Base-by-base conservation (phyloP, 306 rosid species). In the Geum urbanum region DNA sequence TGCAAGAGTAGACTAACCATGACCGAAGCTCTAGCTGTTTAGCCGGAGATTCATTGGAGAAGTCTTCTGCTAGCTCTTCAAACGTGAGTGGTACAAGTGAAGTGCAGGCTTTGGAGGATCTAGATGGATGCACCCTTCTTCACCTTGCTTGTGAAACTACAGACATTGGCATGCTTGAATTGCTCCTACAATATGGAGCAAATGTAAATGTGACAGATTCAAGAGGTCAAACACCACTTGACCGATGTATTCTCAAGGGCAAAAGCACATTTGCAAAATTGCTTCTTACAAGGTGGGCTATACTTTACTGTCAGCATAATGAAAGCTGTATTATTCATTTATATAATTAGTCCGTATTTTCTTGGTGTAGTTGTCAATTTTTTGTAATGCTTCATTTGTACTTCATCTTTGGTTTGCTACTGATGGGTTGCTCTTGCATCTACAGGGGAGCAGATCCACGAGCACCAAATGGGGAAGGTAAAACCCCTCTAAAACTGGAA, bases 111-210 rank as follows among this genome's bases (percentile, higher is more conserved):
- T 10, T 83, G 77, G 89, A 83, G 74, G 88, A 91, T 79, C 83
- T 84, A 37, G 89, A 89, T 40, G 96, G 97, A 51, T 86, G 87
- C 84, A 80, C 95, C 63, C 88, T 95, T 63, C 96, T 95, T 71
- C 99, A 95, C 76, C 89, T 95, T 45, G 96, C 99, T 46, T 95
- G 95, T 72, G 97, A 95, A 80, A 91, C 95, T 54, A 87, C 92
- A 24, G 99, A 95, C 78, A 89, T 95, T 37, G 92, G 95, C 63
- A 91, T 95, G 99, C 83, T 95, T 68, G 99, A 95, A 74, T 95
- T 95, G 77, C 99, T 95, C 58, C 84, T 95, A 73, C 99, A 95
- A 83, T 95, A 91, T 58, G 96, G 99, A 73, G 97, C 96, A 59
- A 83, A 84, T 82, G 66, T 89, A 62, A 95, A 91, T 75, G 95